A percentile compares a stretch with the other conserved stretches of the same genome.
phyloP scores from a whole-genome alignment of 352 stramenopile species.

The Phytophthora quininea region DNA sequence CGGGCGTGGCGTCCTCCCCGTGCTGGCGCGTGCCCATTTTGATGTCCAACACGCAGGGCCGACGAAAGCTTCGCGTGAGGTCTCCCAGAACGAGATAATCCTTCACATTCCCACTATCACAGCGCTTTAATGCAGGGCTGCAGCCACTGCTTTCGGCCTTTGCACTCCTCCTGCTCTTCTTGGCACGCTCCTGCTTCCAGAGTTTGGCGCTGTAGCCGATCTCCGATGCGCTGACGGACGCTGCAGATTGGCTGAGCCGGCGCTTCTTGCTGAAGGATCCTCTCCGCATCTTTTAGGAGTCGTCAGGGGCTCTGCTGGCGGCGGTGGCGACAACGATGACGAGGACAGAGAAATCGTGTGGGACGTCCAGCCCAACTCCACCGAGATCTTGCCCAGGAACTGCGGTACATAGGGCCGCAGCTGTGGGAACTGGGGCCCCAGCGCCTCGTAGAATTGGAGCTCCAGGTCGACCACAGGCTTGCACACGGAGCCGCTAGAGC shows the following conservation, averaged over 20 bases:
- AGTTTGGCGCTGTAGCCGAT: conserved; percentile 63
- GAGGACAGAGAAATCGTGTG: conserved; percentile 5
- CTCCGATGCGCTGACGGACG: conserved; percentile 14
- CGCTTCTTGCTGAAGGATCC: conserved; percentile 45
- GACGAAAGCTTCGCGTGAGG: conserved; percentile 65
- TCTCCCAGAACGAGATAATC: conserved; percentile 79
- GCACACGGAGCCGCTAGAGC: conserved; percentile 67
- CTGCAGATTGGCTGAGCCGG: conserved; percentile 32
- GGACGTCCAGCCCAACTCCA: conserved; percentile 47
- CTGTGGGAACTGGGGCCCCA: conserved; percentile 56
- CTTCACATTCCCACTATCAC: conserved; percentile 17
- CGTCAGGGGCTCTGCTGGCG: conserved; percentile 13
- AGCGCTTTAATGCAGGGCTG: conserved; percentile 11
- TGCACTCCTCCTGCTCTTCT: conserved; percentile 24
- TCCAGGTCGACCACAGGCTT: conserved; percentile 78
- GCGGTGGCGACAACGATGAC: conserved; percentile 13
- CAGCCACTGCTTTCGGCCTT: conserved; percentile 8
- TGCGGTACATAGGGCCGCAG: conserved; percentile 70
- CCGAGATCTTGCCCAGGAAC: conserved; percentile 70
- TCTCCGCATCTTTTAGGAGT: conserved; percentile 26
- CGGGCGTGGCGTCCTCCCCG: conserved; percentile 65
- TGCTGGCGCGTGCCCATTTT: conserved; percentile 86
- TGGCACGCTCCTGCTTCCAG: conserved; percentile 56
- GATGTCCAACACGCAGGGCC: conserved; percentile 79
- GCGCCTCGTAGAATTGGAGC: conserved; percentile 75